phyloP scores from a whole-genome alignment of 1,284 basidiomycete genomes.

The Ganoderma lucidum region DNA sequence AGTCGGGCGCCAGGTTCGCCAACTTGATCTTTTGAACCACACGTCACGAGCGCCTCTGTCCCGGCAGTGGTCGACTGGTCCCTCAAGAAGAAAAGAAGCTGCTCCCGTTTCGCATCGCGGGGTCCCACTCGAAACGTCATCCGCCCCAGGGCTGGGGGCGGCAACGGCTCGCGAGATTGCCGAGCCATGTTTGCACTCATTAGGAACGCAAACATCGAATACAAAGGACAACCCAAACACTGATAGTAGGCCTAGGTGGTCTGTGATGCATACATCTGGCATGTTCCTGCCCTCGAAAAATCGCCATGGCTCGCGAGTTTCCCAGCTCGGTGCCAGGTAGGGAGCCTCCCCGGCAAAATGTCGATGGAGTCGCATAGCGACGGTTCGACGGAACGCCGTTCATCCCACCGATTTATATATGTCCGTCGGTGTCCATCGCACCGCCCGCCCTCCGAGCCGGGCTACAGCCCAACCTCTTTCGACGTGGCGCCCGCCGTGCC shows the following conservation, averaged over 20 bases:
- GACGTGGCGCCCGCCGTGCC: slow-evolving; percentile 48
- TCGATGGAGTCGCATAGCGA: slow-evolving; percentile 1
- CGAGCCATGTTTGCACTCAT: slow-evolving; percentile 2
- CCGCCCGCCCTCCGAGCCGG: not conserved
- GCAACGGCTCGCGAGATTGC: slow-evolving; percentile 4
- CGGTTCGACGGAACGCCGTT: slow-evolving; percentile 25
- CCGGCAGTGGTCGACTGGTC: not conserved
- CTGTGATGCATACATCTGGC: not conserved
- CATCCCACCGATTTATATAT: slow-evolving; percentile 16
- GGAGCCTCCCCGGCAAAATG: not conserved
- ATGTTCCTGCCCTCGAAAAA: not conserved
- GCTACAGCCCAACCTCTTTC: slow-evolving; percentile 45
- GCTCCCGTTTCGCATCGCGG: slow-evolving; percentile 1
- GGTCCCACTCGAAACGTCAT: slow-evolving; percentile 18
- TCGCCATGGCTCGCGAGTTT: not conserved
- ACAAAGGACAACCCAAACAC: not conserved
- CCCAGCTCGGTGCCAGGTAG: not conserved
- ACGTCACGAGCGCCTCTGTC: not conserved
- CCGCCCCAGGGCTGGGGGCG: slow-evolving; percentile 5
- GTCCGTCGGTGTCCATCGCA: slow-evolving; percentile 7
- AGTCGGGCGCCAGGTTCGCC: not conserved
- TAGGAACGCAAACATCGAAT: not conserved
- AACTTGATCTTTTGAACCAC: slow-evolving; percentile 7
- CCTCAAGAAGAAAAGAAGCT: slow-evolving; percentile 4
- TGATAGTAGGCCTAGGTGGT: not conserved